Evolutionary conservation across 495 filamentous ascomycete genomes (phyloP).

Genomic region (Aspergillus taichungensis): DNA sequence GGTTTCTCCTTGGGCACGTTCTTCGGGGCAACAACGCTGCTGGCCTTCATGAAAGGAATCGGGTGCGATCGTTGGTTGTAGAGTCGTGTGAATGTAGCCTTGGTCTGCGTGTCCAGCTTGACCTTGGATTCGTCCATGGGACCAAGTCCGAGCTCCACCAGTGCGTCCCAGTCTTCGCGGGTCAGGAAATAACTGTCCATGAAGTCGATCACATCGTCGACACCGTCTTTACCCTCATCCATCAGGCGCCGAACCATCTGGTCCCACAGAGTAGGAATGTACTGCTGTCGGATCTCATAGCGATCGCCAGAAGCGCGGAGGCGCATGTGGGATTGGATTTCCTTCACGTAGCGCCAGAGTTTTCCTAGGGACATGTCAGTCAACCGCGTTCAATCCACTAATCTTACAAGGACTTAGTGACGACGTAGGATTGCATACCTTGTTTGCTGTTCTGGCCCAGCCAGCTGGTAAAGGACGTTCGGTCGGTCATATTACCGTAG

Average conservation of each 20-base stretch:
- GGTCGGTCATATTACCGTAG: constrained; percentile 59
- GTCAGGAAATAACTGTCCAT: constrained; percentile 99
- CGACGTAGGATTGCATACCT: constrained; percentile 34
- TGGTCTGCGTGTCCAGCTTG: constrained; percentile 75
- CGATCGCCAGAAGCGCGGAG: constrained; percentile 86
- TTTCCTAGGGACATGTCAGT: constrained; percentile 45
- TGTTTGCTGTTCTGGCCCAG: constrained; percentile 90
- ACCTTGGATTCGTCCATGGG: constrained; percentile 64
- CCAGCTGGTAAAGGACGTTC: constrained; percentile 73
- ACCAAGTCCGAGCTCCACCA: constrained; percentile 86
- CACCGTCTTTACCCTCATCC: constrained; percentile 62
- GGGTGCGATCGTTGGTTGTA: constrained; percentile 87
- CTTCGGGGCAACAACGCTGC: constrained; percentile 63
- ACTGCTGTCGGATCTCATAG: constrained; percentile 89
- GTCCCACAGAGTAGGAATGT: constrained; percentile 83
- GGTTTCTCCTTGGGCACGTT: constrained; percentile 65
- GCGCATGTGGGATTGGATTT: constrained; percentile 96
- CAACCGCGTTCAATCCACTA: too few species aligned
- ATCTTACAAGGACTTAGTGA: background rate
- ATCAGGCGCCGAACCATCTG: constrained; percentile 63
- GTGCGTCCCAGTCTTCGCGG: constrained; percentile 84
- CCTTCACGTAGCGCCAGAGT: constrained; percentile 75
- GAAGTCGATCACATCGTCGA: constrained; percentile 68
- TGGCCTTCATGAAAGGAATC: constrained; percentile 91
- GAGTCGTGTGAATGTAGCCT: constrained; percentile 77